These are phyloP conservation scores for Gonapodya sp. DNA, from an alignment of 192 early-diverging fungal genomes.

Conservation along the genomic window DNA sequence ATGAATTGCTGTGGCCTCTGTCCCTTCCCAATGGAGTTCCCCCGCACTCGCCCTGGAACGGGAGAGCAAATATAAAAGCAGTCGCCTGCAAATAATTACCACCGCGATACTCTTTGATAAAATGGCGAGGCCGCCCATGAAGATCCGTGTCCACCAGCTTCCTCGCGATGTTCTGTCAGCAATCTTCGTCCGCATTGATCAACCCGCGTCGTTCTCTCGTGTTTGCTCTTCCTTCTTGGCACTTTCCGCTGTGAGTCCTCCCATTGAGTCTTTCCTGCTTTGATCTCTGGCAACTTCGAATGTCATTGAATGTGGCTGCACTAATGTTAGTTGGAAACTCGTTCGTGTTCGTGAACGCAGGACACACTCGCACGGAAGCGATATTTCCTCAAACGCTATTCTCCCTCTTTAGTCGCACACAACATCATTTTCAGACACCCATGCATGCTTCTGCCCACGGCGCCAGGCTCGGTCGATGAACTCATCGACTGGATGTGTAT, in stretches of 20 bases:
- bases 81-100: no score
- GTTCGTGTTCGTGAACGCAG: background rate
- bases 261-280: background rate
- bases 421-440: background rate
- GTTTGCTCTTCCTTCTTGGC: background rate
- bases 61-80: no score
- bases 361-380: background rate
- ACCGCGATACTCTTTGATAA: no score
- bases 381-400: background rate
- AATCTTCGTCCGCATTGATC: background rate
- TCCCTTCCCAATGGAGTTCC: background rate
- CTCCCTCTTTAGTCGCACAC: background rate
- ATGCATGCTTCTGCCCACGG: background rate
- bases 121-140: no score
- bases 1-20: background rate
- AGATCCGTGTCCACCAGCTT: background rate
- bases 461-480: background rate
- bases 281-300: background rate
- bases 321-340: background rate
- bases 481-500: background rate
- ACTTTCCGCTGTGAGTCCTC: background rate
- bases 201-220: background rate
- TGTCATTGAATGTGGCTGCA: background rate
- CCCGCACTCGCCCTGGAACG: background rate
- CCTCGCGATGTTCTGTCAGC: background rate